Evolutionary conservation across 345 rosid species (phyloP).

Genomic region (Kernera saxatilis): DNA sequence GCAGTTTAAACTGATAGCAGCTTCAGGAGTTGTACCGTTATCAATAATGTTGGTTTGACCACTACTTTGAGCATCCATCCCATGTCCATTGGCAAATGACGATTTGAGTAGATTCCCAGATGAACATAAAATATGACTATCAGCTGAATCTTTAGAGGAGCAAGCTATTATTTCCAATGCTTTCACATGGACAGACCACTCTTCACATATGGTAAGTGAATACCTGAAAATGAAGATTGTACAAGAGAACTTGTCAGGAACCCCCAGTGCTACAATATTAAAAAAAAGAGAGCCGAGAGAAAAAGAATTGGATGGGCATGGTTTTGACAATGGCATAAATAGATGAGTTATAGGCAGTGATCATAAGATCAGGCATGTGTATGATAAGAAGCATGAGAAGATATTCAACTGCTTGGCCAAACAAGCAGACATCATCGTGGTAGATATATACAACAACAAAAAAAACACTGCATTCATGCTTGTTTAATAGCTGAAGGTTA

Average conservation of each 20-base stretch:
- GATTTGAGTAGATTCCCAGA: constrained; percentile 40
- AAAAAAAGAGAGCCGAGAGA: neutral
- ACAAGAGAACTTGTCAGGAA: constrained; percentile 20
- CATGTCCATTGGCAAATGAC: constrained; percentile 31
- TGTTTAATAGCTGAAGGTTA: neutral
- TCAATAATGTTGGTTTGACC: constrained; percentile 20
- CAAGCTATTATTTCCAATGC: constrained; percentile 45
- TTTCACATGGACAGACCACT: constrained; percentile 44
- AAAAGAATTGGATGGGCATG: constrained; percentile 1
- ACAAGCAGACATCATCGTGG: constrained; percentile 1
- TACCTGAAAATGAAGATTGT: constrained; percentile 42
- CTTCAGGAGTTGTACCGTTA: constrained; percentile 25
- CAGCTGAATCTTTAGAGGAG: constrained; percentile 35
- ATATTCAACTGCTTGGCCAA: constrained; percentile 10
- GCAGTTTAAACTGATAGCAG: constrained; percentile 52
- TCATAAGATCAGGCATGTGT: constrained; percentile 2
- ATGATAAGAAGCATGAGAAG: neutral
- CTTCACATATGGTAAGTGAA: constrained; percentile 41
- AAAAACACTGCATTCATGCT: neutral
- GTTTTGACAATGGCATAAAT: neutral
- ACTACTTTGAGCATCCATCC: constrained; percentile 16
- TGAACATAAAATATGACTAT: constrained; percentile 44
- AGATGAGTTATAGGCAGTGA: neutral
- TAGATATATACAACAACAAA: constrained; percentile 1
- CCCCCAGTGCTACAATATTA: neutral